Base-by-base conservation (phyloP, 106 monocot species). In the Dioscorea alata region DNA sequence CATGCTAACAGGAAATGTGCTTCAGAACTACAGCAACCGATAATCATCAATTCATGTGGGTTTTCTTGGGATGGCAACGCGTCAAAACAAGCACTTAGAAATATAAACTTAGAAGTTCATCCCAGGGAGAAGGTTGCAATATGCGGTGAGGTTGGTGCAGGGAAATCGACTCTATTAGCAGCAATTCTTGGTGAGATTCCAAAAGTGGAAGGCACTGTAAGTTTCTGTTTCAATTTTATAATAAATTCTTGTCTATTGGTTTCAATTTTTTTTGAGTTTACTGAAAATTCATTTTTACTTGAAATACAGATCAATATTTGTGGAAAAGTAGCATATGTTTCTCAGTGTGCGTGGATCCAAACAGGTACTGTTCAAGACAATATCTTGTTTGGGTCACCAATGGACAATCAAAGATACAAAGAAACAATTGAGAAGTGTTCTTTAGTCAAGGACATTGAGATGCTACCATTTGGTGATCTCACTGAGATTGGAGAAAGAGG, bases 401-500 rank as follows among this genome's bases (percentile, higher is more conserved):
- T 89, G 86, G 78, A 97, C 73, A 70, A 68, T 23, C 61, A 85
- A 71, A 89, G 84, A 69, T 92, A 92, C 74, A 79, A 73, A 17
- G 77, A 85, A 69, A 92, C 96, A 57, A 64, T 97, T 28, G 84
- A 87, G 62, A 92, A 57, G 31, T 92, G 92, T 65, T 97, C 96
- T n/a, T 81, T 97, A 48, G 68, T 87, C 15, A 92, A 89, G 78
- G 96, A 97, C 68, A 80, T 97, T 49, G 86, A 89, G 52, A 80
- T 84, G 86, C 49, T 97, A 7, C 86, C 86, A 4, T 87, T 78
- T 71, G 92, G 96, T 42, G 96, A 97, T 67, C 82, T 79, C 48
- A 97, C 96, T 66, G 88, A 92, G 76, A 97, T 97, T 67, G 96
- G 96, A 65, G 96, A 97, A 69, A 89, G 96, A 81, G 96, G 96